A percentile compares a stretch with the other conserved stretches of the same genome.
Conservation (phyloP, 2,329 filamentous ascomycete genomes). For the Fusarium phyllophilum region DNA sequence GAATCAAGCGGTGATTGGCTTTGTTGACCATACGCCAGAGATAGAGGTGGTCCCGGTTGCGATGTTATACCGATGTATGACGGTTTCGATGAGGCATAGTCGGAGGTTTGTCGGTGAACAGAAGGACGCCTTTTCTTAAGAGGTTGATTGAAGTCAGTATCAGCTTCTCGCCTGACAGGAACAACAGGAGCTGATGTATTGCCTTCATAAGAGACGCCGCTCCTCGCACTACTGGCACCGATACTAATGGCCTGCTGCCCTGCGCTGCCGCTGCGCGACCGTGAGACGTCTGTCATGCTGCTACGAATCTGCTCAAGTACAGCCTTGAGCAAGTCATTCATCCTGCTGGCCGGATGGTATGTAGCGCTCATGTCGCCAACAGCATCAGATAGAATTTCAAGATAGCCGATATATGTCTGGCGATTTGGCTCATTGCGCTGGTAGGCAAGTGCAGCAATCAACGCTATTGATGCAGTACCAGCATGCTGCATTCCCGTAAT, state of each 20-base stretch:
- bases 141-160: conserved; percentile 39
- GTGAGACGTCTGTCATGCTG: conserved; percentile 41
- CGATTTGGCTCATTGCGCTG: conserved; percentile 50
- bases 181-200: conserved; percentile 39
- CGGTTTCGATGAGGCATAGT: conserved; percentile 46
- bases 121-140: conserved; percentile 47
- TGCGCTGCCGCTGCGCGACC: conserved; percentile 36
- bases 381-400: conserved; percentile 62
- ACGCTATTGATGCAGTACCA: conserved; percentile 63
- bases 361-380: conserved; percentile 63
- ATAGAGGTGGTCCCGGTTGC: conserved; percentile 32
- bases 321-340: conserved; percentile 63
- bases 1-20: conserved; percentile 40
- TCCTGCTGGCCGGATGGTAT: conserved; percentile 64
- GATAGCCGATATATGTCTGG: conserved; percentile 56
- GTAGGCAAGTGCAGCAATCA: conserved; percentile 60
- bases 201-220: conserved; percentile 26
- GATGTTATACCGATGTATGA: conserved; percentile 39
- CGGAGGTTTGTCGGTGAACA: conserved; percentile 45
- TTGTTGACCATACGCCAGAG: conserved; percentile 26
- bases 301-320: conserved; percentile 60
- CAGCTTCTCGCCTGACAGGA: conserved; percentile 47
- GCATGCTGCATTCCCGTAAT: conserved; percentile 63
- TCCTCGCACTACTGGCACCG: neutral
- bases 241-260: conserved; percentile 11